Base-by-base conservation (phyloP, 1,139 yeast species). In the Geotrichum cucujoidarum region DNA sequence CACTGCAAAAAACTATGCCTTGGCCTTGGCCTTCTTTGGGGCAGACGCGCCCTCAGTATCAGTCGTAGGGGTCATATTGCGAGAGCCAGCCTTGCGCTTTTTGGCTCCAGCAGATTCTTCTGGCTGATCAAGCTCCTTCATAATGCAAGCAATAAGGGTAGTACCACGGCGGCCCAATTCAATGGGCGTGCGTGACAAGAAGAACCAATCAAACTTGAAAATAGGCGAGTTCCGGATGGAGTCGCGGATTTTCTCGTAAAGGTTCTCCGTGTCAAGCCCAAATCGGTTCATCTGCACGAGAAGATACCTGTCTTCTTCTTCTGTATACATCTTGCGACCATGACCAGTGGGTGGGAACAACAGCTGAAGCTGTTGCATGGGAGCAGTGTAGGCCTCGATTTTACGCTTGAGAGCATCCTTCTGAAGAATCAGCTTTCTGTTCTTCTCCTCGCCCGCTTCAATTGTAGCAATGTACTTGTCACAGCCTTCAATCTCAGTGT, bases 161-260 rank as follows among this genome's bases (percentile, higher is more conserved):
- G 78, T 81, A 38, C 89, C 80, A 58, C 98, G 77, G 63, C 97
- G 77, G 7, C 88, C 80, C 40, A 92, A 62, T 60, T 92, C 98
- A 54, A 81, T 83, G 0, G 95, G 80, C 0, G 95, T 83, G 57
- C 98, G 75, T 0, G 96, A 85, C 54, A 78, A 73, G 62, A 92
- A 78, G 63, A 81, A 92, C 94, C 95, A 92, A 60, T 92, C 95
- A 63, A 88, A 92, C 45, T 78, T 76, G 70, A 92, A 92, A 47
- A 85, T 65, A 41, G 87, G 92, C 51, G 90, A 81, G 7, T 72
- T 71, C 51, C 77, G 68, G 21, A 90, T 83, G 45, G 87, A 94
- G 51, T 83, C 85, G 54, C 87, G 85, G 43, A 92, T 79, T 56
- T 74, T 76, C 55, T 90, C 96, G 57, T 77, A 81, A 40, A 92